Evolutionary conservation across 306 rosid genomes (phyloP), one percentile per base, ranked within the genome.

Genomic region (Clitoria ternatea): DNA sequence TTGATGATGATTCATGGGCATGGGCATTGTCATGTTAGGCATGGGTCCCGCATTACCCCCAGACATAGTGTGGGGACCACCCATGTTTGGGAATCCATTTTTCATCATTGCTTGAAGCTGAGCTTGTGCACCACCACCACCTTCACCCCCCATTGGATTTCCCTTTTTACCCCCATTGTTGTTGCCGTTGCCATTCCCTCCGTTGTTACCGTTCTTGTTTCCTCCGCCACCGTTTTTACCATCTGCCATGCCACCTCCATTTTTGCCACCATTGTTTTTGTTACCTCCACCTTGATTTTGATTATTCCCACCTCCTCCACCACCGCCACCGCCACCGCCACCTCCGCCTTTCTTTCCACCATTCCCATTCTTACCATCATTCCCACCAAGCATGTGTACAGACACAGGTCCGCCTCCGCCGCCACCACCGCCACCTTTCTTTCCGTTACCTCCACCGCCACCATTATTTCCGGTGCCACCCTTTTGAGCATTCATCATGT

Each of bases 401-500:
- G 83, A 78, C 5, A 74, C 17, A 2, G 75, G 70, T 3, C 65
- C 82, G n/a, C 73, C 73, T 3, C 72, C 82, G 7, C 71, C 67
- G 1, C 60, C 76, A 12, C 72, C n/a, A n/a, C n/a, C n/a, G 1
- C 8, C 63, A 0, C 66, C 79, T 53, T 73, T 83, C 32, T 78
- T 83, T 0, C 82, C 85, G 18, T 67, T 76, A 6, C 56, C 85
- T 0, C 70, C 84, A 1, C 69, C 83, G 1, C 80, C 82, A 6
- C 30, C 74, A 36, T 77, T 75, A 2, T n/a, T n/a, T n/a, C n/a
- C n/a, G n/a, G n/a, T 52, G 0, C 62, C 79, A 18, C 75, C 83
- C 61, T 84, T 92, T 33, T 71, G 90, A 22, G 87, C 85, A 66
- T 71, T 79, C 76, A 85, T 78, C 74, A 70, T 75, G 4, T 82